A percentile compares a stretch with the other conserved stretches of the same genome.
Conservation (phyloP, 78 protist species). For the Tieghemostelium lacteum region DNA sequence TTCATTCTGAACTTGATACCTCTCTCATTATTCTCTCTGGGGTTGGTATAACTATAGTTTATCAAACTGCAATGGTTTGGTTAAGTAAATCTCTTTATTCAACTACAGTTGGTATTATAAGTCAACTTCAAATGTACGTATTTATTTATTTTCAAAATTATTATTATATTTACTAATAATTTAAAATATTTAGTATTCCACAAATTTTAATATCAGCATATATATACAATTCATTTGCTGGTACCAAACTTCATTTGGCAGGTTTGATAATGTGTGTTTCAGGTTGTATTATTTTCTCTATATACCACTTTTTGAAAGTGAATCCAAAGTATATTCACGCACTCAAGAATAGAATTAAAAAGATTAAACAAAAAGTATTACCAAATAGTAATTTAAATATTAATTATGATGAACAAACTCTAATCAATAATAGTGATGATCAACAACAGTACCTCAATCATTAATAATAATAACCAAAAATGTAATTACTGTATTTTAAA, state of each 20-base stretch:
- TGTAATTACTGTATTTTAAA: too few species aligned
- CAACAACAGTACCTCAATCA: too few species aligned
- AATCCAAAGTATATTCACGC: too few species aligned
- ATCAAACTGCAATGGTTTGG: conserved; percentile 22
- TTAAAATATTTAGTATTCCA: background rate
- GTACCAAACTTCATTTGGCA: background rate
- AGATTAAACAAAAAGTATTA: too few species aligned
- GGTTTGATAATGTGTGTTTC: background rate
- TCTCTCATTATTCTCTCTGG: conserved; percentile 13
- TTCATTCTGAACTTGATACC: background rate
- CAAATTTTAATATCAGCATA: conserved; percentile 12
- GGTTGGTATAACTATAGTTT: conserved; percentile 25
- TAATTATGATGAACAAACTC: too few species aligned
- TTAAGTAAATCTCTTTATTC: conserved; percentile 17
- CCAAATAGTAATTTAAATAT: too few species aligned
- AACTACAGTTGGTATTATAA: conserved; percentile 28
- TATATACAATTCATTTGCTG: background rate
- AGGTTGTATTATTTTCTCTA: conserved; percentile 20
- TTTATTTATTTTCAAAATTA: too few species aligned
- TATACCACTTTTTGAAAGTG: background rate
- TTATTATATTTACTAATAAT: too few species aligned
- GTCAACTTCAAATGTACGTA: conserved; percentile 13
- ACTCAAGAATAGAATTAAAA: too few species aligned
- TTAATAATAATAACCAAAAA: too few species aligned
- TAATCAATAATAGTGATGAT: too few species aligned